These are phyloP conservation scores for Amanita fuliginea DNA, from an alignment of 768 basidiomycete genomes.

Conservation along the genomic window DNA sequence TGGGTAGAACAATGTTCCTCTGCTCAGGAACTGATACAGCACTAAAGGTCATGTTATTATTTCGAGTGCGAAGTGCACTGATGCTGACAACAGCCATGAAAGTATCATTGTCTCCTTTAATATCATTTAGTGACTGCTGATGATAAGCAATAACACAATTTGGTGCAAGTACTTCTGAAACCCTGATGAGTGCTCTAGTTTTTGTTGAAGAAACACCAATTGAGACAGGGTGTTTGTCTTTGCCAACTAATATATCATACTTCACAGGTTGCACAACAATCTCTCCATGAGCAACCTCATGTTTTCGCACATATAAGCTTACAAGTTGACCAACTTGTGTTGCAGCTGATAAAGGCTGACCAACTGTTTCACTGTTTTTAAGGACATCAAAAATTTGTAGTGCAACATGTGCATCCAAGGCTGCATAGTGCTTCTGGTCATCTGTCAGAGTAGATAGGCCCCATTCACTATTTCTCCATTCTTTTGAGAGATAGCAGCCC, in stretches of 20 bases:
- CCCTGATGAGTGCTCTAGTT: constrained; percentile 9
- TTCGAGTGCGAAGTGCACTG: constrained; percentile 5
- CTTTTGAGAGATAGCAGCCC: constrained; percentile 4
- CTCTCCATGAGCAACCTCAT: constrained; percentile 8
- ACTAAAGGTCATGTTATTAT: neutral
- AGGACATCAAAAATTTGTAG: constrained; percentile 6
- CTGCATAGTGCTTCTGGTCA: constrained; percentile 9
- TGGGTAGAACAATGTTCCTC: neutral
- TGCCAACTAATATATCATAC: neutral
- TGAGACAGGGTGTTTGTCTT: neutral
- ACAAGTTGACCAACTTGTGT: constrained; percentile 10
- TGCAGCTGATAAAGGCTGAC: constrained; percentile 7
- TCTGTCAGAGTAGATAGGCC: neutral
- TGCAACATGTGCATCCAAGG: constrained; percentile 9
- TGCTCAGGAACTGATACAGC: neutral
- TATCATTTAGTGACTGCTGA: constrained; percentile 5
- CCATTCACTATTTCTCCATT: constrained; percentile 4
- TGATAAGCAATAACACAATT: constrained; percentile 7
- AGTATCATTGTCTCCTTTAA: neutral
- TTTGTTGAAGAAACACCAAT: constrained; percentile 9
- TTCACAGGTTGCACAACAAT: constrained; percentile 6
- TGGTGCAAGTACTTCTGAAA: constrained; percentile 10
- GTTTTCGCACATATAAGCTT: constrained; percentile 7
- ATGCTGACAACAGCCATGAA: constrained; percentile 10
- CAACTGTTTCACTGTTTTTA: constrained; percentile 4